A percentile compares a stretch with the other conserved stretches of the same genome.
phyloP scores from a whole-genome alignment of 192 early-diverging fungal species.

The Phlyctochytrium planicorne region DNA sequence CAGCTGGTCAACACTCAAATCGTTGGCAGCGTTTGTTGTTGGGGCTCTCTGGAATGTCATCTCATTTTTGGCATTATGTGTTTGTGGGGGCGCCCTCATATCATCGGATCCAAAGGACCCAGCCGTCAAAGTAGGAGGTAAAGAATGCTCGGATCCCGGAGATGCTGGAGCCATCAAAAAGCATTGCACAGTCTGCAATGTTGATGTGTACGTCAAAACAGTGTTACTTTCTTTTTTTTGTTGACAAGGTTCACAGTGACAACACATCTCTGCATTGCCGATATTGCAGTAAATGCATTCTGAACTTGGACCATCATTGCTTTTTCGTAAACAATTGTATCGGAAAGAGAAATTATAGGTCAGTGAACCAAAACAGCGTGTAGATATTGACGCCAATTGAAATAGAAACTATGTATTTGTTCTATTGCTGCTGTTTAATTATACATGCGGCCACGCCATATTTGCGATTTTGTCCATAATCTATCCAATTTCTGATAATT shows the following conservation, averaged over 20 bases:
- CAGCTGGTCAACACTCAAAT: background rate
- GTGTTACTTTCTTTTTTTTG: background rate
- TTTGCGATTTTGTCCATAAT: background rate
- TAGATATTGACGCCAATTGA: slow-evolving; percentile 1
- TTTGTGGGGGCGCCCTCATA: slow-evolving; percentile 17
- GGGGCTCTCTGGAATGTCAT: background rate
- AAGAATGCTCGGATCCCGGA: background rate
- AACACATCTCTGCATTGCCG: slow-evolving; percentile 45
- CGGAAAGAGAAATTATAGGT: slow-evolving; percentile 44
- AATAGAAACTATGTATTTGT: slow-evolving; percentile 11
- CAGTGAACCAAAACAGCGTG: slow-evolving; percentile 3
- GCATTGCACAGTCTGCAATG: slow-evolving; percentile 14
- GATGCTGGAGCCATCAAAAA: slow-evolving; percentile 3
- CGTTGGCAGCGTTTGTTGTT: background rate
- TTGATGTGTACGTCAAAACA: slow-evolving; percentile 1
- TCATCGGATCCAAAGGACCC: slow-evolving; percentile 29
- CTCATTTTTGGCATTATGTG: background rate
- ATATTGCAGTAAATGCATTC: slow-evolving; percentile 53
- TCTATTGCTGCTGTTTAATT: background rate
- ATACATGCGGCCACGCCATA: slow-evolving; percentile 1
- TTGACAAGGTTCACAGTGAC: background rate
- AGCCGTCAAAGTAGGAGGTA: slow-evolving; percentile 1
- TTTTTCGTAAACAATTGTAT: slow-evolving; percentile 54
- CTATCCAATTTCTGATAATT: slow-evolving; percentile 1
- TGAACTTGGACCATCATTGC: slow-evolving; percentile 51